These are phyloP conservation scores for Vitis hybrid DNA, from an alignment of 177 flowering plant genomes.

Conservation along the genomic window DNA sequence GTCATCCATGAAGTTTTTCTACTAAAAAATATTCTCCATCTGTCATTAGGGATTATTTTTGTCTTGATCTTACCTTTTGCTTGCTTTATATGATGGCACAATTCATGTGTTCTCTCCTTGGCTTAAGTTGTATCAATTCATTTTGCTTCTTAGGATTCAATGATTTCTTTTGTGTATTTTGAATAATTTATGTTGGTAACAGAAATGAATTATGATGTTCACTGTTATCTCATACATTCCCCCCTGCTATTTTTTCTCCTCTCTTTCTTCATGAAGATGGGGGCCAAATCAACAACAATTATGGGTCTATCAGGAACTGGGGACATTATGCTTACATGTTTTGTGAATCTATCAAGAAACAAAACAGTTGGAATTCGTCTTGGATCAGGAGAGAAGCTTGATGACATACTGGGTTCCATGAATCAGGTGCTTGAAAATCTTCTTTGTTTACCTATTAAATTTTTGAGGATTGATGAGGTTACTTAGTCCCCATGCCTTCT, in stretches of 20 bases:
- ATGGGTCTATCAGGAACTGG: constrained; percentile 98
- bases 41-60: no score
- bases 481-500: neutral
- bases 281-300: constrained; percentile 87
- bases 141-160: no score
- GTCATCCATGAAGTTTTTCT: no score
- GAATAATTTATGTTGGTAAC: no score
- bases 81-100: no score
- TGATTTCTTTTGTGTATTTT: no score
- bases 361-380: constrained; percentile 92
- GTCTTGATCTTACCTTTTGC: no score
- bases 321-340: constrained; percentile 98
- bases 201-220: neutral
- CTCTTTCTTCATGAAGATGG: constrained; percentile 60
- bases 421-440: constrained; percentile 59
- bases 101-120: no score
- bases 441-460: neutral
- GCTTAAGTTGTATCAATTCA: no score
- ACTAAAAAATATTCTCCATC: no score
- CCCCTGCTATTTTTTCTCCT: constrained; percentile 2
- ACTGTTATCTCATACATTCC: neutral
- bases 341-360: constrained; percentile 91
- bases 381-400: constrained; percentile 91
- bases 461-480: constrained; percentile 4
- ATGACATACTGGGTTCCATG: constrained; percentile 82